A percentile compares a stretch with the other conserved stretches of the same genome.
Conservation (phyloP, 345 rosid genomes). For the Atalantia buxifolia region DNA sequence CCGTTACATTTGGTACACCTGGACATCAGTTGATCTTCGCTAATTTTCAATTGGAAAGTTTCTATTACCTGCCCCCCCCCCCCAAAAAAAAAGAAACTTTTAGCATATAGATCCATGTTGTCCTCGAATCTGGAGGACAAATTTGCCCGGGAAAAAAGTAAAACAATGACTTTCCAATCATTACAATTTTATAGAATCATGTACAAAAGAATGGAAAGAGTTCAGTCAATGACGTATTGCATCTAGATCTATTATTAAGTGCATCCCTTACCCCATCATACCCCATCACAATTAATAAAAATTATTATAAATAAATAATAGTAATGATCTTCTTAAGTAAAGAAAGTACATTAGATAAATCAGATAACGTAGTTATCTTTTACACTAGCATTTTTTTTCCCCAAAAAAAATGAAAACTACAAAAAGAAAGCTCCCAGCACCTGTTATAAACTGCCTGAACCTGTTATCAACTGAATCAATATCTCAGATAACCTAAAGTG, state of each 20-base stretch:
- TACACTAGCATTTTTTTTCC: not conserved
- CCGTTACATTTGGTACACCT: conserved; percentile 97
- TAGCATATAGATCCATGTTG: not conserved
- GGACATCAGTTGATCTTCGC: conserved; percentile 77
- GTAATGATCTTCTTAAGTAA: not conserved
- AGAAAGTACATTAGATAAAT: not conserved
- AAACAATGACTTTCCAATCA: not conserved
- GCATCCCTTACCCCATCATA: not conserved
- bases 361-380: not conserved
- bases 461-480: not conserved
- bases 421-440: not conserved
- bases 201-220: not conserved
- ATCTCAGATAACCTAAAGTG: not conserved
- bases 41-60: conserved; percentile 62
- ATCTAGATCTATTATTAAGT: not conserved
- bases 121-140: not conserved
- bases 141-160: not conserved
- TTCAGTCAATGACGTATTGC: not conserved
- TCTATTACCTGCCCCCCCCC: conserved; percentile 54
- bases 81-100: conserved; percentile 9
- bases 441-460: not conserved
- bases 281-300: not conserved
- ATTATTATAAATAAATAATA: not conserved
- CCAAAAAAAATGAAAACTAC: not conserved
- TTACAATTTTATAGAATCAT: not conserved